Conservation (phyloP, 2,329 filamentous ascomycete species). For the Fusarium praegraminearum region DNA sequence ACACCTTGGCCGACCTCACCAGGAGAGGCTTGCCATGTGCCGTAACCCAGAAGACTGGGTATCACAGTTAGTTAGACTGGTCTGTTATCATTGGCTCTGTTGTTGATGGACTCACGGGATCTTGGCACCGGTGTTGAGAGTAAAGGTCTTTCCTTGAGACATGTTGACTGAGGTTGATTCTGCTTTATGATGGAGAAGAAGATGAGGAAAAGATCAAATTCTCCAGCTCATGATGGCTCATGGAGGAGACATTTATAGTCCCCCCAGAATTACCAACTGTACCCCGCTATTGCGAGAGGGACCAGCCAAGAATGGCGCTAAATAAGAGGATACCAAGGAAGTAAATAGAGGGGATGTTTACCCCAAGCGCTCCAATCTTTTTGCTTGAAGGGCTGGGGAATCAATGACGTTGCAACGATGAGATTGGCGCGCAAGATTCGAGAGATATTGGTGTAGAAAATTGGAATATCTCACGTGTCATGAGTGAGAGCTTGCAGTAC, state of each 20-base stretch:
- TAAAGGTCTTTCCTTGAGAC: conserved; percentile 23
- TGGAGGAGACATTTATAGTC: conserved; percentile 4
- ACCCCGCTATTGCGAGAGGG: conserved; percentile 8
- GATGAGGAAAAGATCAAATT: background rate
- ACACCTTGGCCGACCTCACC: conserved; percentile 59
- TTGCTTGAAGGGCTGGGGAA: conserved; percentile 3
- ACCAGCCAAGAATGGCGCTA: conserved; percentile 3
- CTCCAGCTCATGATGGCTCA: background rate
- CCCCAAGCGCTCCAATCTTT: conserved; percentile 19
- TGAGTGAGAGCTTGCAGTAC: background rate
- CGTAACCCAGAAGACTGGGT: conserved; percentile 12
- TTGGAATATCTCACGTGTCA: background rate
- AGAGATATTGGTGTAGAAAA: background rate
- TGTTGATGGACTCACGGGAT: conserved; percentile 5
- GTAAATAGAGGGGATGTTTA: conserved; percentile 2
- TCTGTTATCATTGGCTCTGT: background rate
- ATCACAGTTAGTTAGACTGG: background rate
- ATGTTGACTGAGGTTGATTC: background rate
- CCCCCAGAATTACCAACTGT: background rate
- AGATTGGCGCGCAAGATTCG: conserved; percentile 5
- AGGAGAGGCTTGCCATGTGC: conserved; percentile 23
- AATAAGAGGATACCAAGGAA: background rate
- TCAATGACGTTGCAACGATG: conserved; percentile 1
- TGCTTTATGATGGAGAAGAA: background rate
- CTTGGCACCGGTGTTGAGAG: conserved; percentile 13